These are phyloP conservation scores for Aphanomyces euteiches DNA, from an alignment of 352 stramenopile genomes.

Conservation along the genomic window DNA sequence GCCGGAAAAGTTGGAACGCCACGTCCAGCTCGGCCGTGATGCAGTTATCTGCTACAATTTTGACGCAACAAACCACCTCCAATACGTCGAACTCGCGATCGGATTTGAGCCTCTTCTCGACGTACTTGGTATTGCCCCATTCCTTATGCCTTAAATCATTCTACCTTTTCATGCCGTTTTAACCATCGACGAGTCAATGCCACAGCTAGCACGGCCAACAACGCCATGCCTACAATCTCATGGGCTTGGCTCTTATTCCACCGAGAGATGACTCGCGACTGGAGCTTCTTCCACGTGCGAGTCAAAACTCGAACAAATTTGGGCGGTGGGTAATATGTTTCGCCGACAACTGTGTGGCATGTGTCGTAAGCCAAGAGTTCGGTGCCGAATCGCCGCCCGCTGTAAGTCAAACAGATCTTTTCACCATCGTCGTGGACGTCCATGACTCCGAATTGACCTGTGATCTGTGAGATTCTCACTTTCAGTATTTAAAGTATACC, in stretches of 20 bases:
- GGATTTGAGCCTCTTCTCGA: conserved; percentile 83
- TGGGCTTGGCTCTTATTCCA: neutral
- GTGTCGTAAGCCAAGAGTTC: conserved; percentile 71
- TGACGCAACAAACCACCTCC: conserved; percentile 42
- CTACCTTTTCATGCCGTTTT: neutral
- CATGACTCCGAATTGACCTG: conserved; percentile 71
- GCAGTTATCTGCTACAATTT: conserved; percentile 86
- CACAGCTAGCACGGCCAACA: too few relatives aligned
- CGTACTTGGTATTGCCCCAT: conserved; percentile 52
- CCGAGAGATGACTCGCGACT: conserved; percentile 5
- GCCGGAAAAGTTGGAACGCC: conserved; percentile 44
- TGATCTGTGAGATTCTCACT: neutral
- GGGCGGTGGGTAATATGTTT: conserved; percentile 58
- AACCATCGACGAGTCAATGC: too few relatives aligned
- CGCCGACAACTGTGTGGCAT: conserved; percentile 44
- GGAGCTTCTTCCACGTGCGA: conserved; percentile 56
- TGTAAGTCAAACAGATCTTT: conserved; percentile 63
- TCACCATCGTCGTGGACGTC: conserved; percentile 70
- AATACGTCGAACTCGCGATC: conserved; percentile 86
- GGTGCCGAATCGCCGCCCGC: conserved; percentile 58
- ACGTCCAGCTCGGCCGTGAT: conserved; percentile 69
- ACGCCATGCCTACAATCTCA: too few relatives aligned
- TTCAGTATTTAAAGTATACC: conserved; percentile 29
- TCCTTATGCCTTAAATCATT: conserved; percentile 38
- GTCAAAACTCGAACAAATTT: conserved; percentile 53